These are phyloP conservation scores for Tolypocladium nubicola DNA, from an alignment of 2,329 filamentous ascomycete species.

Conservation along the genomic window DNA sequence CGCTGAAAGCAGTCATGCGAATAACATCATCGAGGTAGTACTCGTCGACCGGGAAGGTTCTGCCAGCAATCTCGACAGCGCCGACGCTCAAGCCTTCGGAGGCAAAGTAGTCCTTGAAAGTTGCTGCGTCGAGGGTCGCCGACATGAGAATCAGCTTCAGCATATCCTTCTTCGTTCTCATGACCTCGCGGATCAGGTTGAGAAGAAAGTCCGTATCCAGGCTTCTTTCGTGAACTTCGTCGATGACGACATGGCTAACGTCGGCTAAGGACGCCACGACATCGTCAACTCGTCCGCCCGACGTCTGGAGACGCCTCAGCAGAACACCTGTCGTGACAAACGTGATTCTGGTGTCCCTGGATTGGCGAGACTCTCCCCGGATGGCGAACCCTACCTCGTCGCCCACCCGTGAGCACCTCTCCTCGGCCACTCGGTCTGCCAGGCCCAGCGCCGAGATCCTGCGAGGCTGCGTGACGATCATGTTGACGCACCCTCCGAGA, in stretches of 20 bases:
- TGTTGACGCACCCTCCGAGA: constrained; percentile 70
- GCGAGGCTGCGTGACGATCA: constrained; percentile 90
- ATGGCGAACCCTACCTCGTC: constrained; percentile 89
- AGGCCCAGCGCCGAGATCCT: constrained; percentile 90
- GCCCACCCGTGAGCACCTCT: constrained; percentile 71
- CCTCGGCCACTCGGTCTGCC: constrained; percentile 88
- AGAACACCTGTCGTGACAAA: constrained; percentile 95
- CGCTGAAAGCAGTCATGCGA: constrained; percentile 62
- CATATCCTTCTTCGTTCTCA: constrained; percentile 63
- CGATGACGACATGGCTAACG: constrained; percentile 88
- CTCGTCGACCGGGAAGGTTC: constrained; percentile 84
- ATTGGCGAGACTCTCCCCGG: constrained; percentile 75
- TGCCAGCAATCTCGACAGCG: constrained; percentile 73
- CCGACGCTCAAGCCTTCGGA: constrained; percentile 59
- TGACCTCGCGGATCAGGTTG: constrained; percentile 73
- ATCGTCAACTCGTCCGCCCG: constrained; percentile 69
- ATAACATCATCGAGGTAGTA: constrained; percentile 85
- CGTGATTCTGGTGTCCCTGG: constrained; percentile 70
- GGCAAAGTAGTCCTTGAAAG: constrained; percentile 78
- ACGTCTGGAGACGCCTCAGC: constrained; percentile 81
- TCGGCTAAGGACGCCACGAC: constrained; percentile 74
- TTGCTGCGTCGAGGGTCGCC: constrained; percentile 79
- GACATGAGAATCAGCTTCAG: constrained; percentile 93
- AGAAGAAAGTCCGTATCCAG: constrained; percentile 91
- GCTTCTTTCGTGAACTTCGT: constrained; percentile 93